Base-by-base conservation (phyloP, 495 filamentous ascomycete genomes). In the Penicillium chermesinum region DNA sequence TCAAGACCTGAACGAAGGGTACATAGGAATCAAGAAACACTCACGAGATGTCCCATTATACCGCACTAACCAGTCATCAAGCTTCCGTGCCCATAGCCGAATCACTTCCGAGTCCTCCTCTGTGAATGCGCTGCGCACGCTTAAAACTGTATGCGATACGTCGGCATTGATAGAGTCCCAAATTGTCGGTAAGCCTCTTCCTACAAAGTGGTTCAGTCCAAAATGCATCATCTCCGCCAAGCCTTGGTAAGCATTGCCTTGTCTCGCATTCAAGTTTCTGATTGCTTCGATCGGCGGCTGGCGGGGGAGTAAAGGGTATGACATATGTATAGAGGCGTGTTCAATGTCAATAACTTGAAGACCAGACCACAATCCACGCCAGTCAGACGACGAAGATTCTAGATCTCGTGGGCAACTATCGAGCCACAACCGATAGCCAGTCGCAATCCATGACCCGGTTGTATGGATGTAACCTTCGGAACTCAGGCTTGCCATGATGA, bases 301-400 rank as follows among this genome's bases (percentile, higher is more conserved):
- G 27, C 54, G 56, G 6, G 68, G 68, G 4, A 72, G 41, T 19
- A 72, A 50, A 17, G 68, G 68, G 19, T 65, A 63, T 1, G 63
- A 69, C 65, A 72, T 64, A 20, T 72, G 66, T 53, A 72, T 67
- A 9, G 68, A 72, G 3, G 66, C 68, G 50, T 72, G 68, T 48
- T 72, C 68, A 13, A 72, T 62, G 33, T 72, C 68, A 34, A 69
- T 68, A n/a, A 72, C 61, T 46, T 72, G 68, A 9, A 72, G 57
- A 16, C 68, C 65, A 9, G 65, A 70, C 38, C 70, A 67, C 19
- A 70, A 38, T 1, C 65, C 59, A 25, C 49, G 53, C 68, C 68
- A 72, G 37, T 72, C 66, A 10, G 46, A 44, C 5, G 44, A 50
- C 6, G 54, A 53, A 30, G 47, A 36, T 38, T 60, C 45, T 30